Evolutionary conservation across 106 monocot species (phyloP).

Genomic region (Dendrobium catenatum): DNA sequence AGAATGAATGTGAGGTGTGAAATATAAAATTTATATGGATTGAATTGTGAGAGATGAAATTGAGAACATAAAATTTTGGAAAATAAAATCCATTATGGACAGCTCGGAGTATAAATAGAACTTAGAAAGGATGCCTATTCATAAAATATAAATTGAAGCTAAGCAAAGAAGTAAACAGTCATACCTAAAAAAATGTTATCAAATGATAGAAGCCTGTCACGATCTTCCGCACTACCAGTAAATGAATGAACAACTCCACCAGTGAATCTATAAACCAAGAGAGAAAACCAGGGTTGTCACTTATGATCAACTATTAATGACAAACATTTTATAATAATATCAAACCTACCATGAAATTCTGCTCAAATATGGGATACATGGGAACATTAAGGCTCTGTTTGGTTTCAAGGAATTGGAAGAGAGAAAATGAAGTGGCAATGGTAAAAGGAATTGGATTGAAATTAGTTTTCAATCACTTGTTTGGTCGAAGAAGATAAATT

Average conservation of each 20-base stretch:
- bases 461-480: background rate
- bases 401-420: too few species aligned
- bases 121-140: too few species aligned
- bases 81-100: too few species aligned
- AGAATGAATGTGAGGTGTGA: too few species aligned
- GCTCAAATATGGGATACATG: background rate
- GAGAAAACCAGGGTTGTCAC: background rate
- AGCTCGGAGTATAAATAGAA: too few species aligned
- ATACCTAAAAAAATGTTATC: conserved; percentile 88
- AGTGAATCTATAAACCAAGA: conserved; percentile 39
- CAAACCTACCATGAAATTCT: background rate
- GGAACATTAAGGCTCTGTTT: background rate
- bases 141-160: background rate
- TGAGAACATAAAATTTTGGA: too few species aligned
- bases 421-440: background rate
- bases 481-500: background rate
- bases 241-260: conserved; percentile 92
- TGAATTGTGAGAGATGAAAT: too few species aligned
- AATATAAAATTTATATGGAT: too few species aligned
- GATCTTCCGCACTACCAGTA: conserved; percentile 84
- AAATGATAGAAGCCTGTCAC: conserved; percentile 67
- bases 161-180: background rate
- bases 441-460: background rate
- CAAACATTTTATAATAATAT: background rate
- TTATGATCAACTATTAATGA: background rate